A percentile compares a stretch with the other conserved stretches of the same genome.
Conservation (phyloP, 2,329 filamentous ascomycete species). For the Sarocladium oryzae region DNA sequence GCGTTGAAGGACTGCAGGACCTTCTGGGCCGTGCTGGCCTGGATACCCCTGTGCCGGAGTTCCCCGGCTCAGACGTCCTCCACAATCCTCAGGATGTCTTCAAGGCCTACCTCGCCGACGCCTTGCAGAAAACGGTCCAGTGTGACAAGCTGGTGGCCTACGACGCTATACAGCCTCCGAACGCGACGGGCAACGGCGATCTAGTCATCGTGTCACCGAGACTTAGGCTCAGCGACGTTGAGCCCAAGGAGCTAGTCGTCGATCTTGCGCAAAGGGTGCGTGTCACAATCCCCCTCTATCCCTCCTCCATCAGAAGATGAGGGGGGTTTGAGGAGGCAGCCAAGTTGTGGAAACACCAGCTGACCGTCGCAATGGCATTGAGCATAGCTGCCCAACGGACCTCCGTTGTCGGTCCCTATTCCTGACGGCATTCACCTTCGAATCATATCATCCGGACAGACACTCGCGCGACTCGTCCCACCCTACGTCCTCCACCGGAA, state of each 20-base stretch:
- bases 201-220: conserved; percentile 20
- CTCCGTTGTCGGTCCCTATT: conserved; percentile 18
- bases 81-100: conserved; percentile 21
- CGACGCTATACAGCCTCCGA: conserved; percentile 20
- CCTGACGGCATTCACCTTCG: conserved; percentile 19
- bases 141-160: conserved; percentile 19
- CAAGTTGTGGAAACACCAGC: background rate
- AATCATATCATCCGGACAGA: conserved; percentile 17
- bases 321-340: no score
- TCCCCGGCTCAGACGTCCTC: conserved; percentile 16
- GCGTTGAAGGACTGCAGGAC: conserved; percentile 14
- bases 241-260: conserved; percentile 14
- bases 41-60: conserved; percentile 17
- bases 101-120: conserved; percentile 19
- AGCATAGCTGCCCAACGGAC: conserved; percentile 16
- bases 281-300: no score
- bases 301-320: no score
- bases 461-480: conserved; percentile 15
- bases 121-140: conserved; percentile 14
- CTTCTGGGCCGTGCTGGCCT: conserved; percentile 18
- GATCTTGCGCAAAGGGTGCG: conserved; percentile 18
- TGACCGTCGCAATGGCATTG: background rate
- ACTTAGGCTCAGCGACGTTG: conserved; percentile 15
- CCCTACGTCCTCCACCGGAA: conserved; percentile 18
- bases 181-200: conserved; percentile 19